Conservation (phyloP, 2,329 filamentous ascomycete genomes). For the Ophiocordyceps camponoti-floridani region DNA sequence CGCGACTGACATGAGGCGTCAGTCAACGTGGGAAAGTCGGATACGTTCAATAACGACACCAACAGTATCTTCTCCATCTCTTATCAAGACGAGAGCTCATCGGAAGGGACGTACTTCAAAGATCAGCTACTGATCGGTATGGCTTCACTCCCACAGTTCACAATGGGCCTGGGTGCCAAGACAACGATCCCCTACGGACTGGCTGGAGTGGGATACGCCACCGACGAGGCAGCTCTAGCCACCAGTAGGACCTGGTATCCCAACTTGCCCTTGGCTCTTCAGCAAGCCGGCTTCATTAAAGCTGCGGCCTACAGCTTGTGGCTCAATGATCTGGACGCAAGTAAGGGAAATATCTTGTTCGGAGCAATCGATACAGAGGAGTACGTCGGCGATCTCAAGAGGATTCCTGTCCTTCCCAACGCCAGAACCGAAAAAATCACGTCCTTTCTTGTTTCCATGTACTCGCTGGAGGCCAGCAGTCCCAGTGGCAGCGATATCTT, state of each 20-base stretch:
- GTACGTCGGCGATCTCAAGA: constrained; percentile 44
- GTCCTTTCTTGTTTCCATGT: constrained; percentile 30
- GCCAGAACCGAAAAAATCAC: constrained; percentile 21
- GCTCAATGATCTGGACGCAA: constrained; percentile 40
- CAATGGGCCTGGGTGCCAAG: constrained; percentile 37
- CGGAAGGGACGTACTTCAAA: constrained; percentile 38
- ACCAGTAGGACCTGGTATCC: constrained; percentile 18
- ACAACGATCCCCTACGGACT: constrained; percentile 39
- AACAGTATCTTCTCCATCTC: constrained; percentile 33
- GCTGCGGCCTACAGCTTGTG: constrained; percentile 55
- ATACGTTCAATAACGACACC: constrained; percentile 24
- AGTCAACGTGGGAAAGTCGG: constrained; percentile 29
- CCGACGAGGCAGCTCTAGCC: constrained; percentile 27
- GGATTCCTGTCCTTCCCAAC: constrained; percentile 35
- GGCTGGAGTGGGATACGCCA: constrained; percentile 40
- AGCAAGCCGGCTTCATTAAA: constrained; percentile 43
- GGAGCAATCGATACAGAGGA: constrained; percentile 67
- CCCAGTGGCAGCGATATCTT: constrained; percentile 29
- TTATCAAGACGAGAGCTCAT: constrained; percentile 42
- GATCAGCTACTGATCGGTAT: constrained; percentile 38
- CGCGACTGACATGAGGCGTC: constrained; percentile 6
- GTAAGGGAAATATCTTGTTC: constrained; percentile 56
- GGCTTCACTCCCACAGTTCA: constrained; percentile 31
- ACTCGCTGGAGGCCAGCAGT: constrained; percentile 27
- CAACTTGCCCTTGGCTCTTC: constrained; percentile 49